phyloP scores from a whole-genome alignment of 805 yeast genomes.

The Candida methanosorbosa region DNA sequence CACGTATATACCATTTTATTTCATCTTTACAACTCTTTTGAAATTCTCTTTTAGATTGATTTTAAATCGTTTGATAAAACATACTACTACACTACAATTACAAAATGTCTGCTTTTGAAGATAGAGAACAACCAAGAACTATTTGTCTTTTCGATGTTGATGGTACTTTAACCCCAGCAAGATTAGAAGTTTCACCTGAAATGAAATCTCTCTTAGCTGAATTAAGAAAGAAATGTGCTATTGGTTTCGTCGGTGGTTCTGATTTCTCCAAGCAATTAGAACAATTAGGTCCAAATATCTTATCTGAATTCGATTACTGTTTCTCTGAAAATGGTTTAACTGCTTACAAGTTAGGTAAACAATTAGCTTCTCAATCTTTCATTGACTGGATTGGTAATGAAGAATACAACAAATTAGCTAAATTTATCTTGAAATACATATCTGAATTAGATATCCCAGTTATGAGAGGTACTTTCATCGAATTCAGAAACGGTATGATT shows the following conservation, averaged over 20 bases:
- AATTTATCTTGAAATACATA: conserved; percentile 78
- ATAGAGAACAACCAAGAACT: conserved; percentile 76
- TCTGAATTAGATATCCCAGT: conserved; percentile 84
- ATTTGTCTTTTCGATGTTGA: conserved; percentile 95
- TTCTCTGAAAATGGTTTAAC: conserved; percentile 97
- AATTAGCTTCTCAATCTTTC: conserved; percentile 89
- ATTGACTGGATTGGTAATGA: conserved; percentile 94
- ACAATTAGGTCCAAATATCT: conserved; percentile 79
- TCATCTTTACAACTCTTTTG: no score
- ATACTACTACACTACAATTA: no score
- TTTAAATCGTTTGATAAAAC: no score
- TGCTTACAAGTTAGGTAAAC: conserved; percentile 86
- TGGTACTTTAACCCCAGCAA: conserved; percentile 97
- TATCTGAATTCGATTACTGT: conserved; percentile 85
- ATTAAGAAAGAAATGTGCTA: conserved; percentile 84
- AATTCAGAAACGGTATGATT: conserved; percentile 99
- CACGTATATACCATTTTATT: no score
- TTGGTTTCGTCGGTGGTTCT: conserved; percentile 98
- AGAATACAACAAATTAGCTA: conserved; percentile 81
- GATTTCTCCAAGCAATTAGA: conserved; percentile 92
- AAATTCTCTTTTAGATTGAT: no score
- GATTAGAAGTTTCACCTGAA: conserved; percentile 62
- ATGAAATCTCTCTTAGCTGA: conserved; percentile 62
- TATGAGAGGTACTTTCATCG: conserved; percentile 98
- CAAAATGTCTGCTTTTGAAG: conserved; percentile 42